Evolutionary conservation across 148 eudicot species (phyloP).

Genomic region (Silene conica): DNA sequence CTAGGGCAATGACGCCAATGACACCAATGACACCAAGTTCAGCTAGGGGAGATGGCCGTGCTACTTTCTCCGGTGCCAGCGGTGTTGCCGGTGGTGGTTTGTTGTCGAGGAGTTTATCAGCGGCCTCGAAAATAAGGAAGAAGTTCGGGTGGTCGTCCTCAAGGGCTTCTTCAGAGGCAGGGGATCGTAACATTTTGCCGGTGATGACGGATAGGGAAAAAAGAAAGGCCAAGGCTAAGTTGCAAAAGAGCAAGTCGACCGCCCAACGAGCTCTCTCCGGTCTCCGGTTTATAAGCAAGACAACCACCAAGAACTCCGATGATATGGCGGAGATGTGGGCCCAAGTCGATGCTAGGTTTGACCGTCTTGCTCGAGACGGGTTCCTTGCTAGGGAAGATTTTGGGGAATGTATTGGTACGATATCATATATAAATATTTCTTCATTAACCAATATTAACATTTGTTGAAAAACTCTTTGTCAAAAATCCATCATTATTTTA

Average conservation of each 20-base stretch:
- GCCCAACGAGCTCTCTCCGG: slow-evolving; percentile 82
- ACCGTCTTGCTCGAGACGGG: slow-evolving; percentile 43
- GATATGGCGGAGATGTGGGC: slow-evolving; percentile 49
- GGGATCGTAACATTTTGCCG: slow-evolving; percentile 21
- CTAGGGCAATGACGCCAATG: slow-evolving; percentile 25
- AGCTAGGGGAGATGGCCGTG: slow-evolving; percentile 6
- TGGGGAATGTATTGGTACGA: slow-evolving; percentile 87
- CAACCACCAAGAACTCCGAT: slow-evolving; percentile 25
- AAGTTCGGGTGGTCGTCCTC: slow-evolving; percentile 41
- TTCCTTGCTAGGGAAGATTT: slow-evolving; percentile 65
- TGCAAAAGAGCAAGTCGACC: slow-evolving; percentile 53
- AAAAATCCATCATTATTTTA: neutral
- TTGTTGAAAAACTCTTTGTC: neutral
- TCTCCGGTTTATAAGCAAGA: slow-evolving; percentile 65
- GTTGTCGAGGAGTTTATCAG: slow-evolving; percentile 50
- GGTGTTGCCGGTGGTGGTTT: slow-evolving; percentile 11
- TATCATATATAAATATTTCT: neutral
- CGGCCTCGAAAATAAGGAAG: slow-evolving; percentile 42
- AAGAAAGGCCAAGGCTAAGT: slow-evolving; percentile 38
- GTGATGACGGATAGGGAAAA: slow-evolving; percentile 40
- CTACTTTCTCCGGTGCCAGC: slow-evolving; percentile 13
- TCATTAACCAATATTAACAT: no score
- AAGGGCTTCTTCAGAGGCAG: slow-evolving; percentile 26
- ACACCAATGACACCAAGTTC: slow-evolving; percentile 4
- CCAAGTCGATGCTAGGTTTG: slow-evolving; percentile 62